phyloP scores from a whole-genome alignment of 345 rosid species.

The Citrus trifoliata region DNA sequence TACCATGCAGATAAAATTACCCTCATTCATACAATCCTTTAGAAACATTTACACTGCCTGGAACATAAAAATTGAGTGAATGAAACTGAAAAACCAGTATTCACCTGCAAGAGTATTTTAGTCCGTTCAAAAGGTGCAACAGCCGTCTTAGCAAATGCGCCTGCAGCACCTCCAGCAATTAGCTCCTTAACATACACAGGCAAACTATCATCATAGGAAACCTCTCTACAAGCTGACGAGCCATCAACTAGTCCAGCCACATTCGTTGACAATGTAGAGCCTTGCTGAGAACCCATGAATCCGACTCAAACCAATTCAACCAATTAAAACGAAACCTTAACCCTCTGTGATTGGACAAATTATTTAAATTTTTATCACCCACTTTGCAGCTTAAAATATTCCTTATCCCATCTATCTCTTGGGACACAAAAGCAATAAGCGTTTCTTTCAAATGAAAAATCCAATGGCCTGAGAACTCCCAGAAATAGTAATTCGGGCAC shows the following conservation, averaged over 20 bases:
- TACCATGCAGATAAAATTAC: not conserved
- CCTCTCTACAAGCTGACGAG: constrained; percentile 35
- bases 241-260: constrained; percentile 64
- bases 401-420: constrained; percentile 93
- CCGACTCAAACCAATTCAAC: constrained; percentile 16
- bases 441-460: constrained; percentile 31
- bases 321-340: not conserved
- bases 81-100: not conserved
- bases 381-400: constrained; percentile 49
- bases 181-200: constrained; percentile 88
- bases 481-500: constrained; percentile 31
- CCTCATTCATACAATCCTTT: not conserved
- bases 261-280: constrained; percentile 63
- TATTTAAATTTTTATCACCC: constrained; percentile 30
- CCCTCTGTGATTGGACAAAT: constrained; percentile 2
- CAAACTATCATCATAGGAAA: constrained; percentile 49
- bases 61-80: not conserved
- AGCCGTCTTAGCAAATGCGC: constrained; percentile 86
- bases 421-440: constrained; percentile 42
- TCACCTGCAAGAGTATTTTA: constrained; percentile 92
- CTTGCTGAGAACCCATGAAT: constrained; percentile 63
- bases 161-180: constrained; percentile 95
- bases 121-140: constrained; percentile 90
- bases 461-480: constrained; percentile 66
- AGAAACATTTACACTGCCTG: not conserved